Base-by-base conservation (phyloP, 768 basidiomycete species). In the Hygrocybe punicea region DNA sequence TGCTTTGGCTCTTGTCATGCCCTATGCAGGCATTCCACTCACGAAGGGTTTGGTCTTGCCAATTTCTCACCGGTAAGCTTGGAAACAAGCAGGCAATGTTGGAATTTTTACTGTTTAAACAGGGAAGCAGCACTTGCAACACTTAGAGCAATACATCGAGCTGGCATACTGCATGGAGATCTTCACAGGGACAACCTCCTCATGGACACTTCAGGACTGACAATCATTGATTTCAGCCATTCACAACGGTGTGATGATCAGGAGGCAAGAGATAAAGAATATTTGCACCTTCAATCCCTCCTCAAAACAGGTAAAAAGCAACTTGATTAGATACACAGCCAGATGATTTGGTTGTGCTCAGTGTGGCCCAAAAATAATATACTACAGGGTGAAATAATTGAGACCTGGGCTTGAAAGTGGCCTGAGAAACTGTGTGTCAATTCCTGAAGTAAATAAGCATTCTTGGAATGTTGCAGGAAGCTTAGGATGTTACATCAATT, bases 161-260 rank as follows among this genome's bases (percentile, higher is more conserved):
- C 62, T 29, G 57, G 54, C 23, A 61, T 63, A 56, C 62, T 63
- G 44, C 62, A 63, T 17, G 62, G 62, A 39, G 62, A 63, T 44
- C 49, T 63, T 57, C 60, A 60, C 55, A 35, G 14, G 60, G 60
- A 51, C 19, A 63, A 63, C 49, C 52, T 63, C 42, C 62, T 63
- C 55, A 33, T 58, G 17, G 29, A 53, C 44, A 54, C 61, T 45
- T 60, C 44, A 8, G 62, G 59, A 52, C 25, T 60, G 47, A 62
- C 61, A 33, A 57, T 62, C 55, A 50, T 62, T 23, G 61, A 62
- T 54, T 62, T 62, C 39, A 39, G 46, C 24, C 51, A 62, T 57
- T 62, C 58, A 24, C 46, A 51, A 53, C 29, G 35, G 45, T 58
- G 61, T 46, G 25, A 56, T 58, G 54, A 63, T 42, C 50, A 60